These are phyloP conservation scores for Cytospora chrysosperma DNA, from an alignment of 2,329 filamentous ascomycete genomes.

Conservation along the genomic window DNA sequence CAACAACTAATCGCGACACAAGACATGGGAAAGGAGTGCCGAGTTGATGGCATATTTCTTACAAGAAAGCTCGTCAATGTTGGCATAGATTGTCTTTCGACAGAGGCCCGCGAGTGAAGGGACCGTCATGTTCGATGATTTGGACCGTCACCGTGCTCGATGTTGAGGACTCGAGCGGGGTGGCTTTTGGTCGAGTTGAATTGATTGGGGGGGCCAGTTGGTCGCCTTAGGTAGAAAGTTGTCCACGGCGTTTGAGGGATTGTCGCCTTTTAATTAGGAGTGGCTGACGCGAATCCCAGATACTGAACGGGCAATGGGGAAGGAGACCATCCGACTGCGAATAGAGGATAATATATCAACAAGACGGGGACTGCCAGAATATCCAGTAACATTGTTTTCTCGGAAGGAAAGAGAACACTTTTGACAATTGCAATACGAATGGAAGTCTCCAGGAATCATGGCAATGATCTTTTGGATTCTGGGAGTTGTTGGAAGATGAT, in stretches of 20 bases:
- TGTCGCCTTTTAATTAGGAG: neutral
- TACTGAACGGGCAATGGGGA: neutral
- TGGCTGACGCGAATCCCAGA: neutral
- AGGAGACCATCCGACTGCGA: neutral
- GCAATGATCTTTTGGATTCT: neutral
- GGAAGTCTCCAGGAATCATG: slow-evolving; percentile 7
- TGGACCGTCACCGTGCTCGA: neutral
- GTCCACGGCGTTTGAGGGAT: neutral
- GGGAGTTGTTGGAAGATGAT: neutral
- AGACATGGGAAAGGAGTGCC: neutral
- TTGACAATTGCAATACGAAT: neutral
- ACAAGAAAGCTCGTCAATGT: slow-evolving; percentile 10
- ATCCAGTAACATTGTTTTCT: slow-evolving; percentile 5
- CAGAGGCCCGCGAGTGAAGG: slow-evolving; percentile 3
- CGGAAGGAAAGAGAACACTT: neutral
- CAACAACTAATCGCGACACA: neutral
- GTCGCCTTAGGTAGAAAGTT: neutral
- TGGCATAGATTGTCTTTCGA: neutral
- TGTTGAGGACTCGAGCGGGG: neutral
- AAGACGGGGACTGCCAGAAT: neutral
- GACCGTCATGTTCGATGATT: slow-evolving; percentile 3
- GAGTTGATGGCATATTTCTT: neutral
- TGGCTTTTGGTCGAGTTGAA: neutral
- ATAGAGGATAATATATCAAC: slow-evolving; percentile 3
- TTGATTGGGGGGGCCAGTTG: neutral